Percentiles rank a stretch among this genome's conserved stretches.
Evolutionary conservation across 306 rosid species (phyloP).

Genomic region (Vigna hirtella): DNA sequence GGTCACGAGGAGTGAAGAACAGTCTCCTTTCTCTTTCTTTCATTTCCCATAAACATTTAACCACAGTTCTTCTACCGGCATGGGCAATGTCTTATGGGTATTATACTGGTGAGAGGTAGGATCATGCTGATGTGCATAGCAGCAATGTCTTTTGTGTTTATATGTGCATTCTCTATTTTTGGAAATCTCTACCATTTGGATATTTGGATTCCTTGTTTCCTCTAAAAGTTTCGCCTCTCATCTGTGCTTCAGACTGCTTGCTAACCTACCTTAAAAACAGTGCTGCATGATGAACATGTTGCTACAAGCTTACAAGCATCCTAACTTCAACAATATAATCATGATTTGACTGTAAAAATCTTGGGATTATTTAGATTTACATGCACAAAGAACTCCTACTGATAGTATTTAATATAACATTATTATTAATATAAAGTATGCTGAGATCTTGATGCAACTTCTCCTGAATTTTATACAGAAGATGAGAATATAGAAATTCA

Average conservation of each 20-base stretch:
- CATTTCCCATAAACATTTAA: neutral
- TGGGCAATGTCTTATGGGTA: constrained; percentile 30
- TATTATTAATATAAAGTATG: neutral
- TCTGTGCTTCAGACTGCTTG: neutral
- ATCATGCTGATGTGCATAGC: constrained; percentile 42
- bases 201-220: constrained; percentile 27
- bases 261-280: neutral
- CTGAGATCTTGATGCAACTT: constrained; percentile 28
- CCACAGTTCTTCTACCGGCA: constrained; percentile 34
- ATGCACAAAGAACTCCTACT: constrained; percentile 23
- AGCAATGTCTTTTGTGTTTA: constrained; percentile 28
- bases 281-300: constrained; percentile 27
- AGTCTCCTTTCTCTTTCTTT: constrained; percentile 21
- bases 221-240: neutral
- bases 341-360: constrained; percentile 22
- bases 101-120: constrained; percentile 5
- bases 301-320: neutral
- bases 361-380: constrained; percentile 4
- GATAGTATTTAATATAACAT: too few species aligned
- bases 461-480: constrained; percentile 31
- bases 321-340: constrained; percentile 22
- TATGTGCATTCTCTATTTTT: constrained; percentile 6
- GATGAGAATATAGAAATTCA: constrained; percentile 17
- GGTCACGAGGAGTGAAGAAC: constrained; percentile 7
- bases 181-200: constrained; percentile 23